Evolutionary conservation across 345 rosid genomes (phyloP), one percentile per base, ranked within the genome.

Genomic region (Euphorbia pulcherrima): DNA sequence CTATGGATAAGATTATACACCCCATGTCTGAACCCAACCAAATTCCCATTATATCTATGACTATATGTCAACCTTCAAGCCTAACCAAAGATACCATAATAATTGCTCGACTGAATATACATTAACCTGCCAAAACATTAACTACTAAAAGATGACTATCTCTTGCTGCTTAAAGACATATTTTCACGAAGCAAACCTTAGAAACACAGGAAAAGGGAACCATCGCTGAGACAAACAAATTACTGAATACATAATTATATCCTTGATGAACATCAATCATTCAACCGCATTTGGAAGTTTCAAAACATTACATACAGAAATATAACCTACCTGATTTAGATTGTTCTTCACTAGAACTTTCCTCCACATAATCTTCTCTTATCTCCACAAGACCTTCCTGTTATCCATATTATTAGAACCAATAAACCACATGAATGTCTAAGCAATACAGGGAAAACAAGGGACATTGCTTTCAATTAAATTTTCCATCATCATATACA

Each of bases 371-470:
- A 59, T 91, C 92, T 82, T 93, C 98, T 68, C 83, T 86, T 71
- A 94, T 94, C 87, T 91, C 99, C 70, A 91, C 84, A 72, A 94
- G 83, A 55, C 91, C 99, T 52, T 89, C 97, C 99, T 91, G 78
- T 24, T 56, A 27, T 46, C 64, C 37, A 68, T 29, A 60, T 55
- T 41, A 21, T 17, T 16, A 12, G 28, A 58, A 48, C 35, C 35
- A 57, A 48, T 33, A 21, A 54, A 60, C 30, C 21, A 27, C 21
- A 69, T 26, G 59, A 29, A 55, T 24, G 46, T 5, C 18, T 27
- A 26, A 30, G n/a, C 48, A 28, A 21, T 17, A 20, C 28, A 60
- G 56, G 5, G 60, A 55, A 61, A 35, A 35, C 21, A 14, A n/a
- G 14, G 8, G 44, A 23, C 18, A 23, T 23, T 24, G n/a, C 35